Evolutionary conservation across 2,329 filamentous ascomycete genomes (phyloP).

Genomic region (Ophidiomyces ophidiicola): DNA sequence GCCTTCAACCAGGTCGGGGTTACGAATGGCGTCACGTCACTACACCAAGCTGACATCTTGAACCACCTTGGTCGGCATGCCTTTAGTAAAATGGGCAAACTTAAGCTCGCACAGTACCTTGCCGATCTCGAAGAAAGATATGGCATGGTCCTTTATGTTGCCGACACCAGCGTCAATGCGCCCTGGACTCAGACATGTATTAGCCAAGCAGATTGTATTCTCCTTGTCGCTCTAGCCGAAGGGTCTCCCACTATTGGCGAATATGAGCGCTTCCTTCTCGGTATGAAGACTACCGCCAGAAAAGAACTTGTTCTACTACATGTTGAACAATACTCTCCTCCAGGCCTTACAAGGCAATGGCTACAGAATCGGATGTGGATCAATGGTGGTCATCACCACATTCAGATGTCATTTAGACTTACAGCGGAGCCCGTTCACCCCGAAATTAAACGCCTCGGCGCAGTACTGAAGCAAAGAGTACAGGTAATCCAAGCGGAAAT

Average conservation of each 20-base stretch:
- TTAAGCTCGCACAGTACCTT: constrained; percentile 89
- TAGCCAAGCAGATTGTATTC: constrained; percentile 87
- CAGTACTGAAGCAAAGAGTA: constrained; percentile 78
- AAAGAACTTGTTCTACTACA: constrained; percentile 88
- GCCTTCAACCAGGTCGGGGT: constrained; percentile 82
- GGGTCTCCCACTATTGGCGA: constrained; percentile 83
- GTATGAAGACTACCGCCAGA: constrained; percentile 90
- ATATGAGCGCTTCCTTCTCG: constrained; percentile 89
- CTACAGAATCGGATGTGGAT: constrained; percentile 90
- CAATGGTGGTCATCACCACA: constrained; percentile 92
- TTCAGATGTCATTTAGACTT: constrained; percentile 82
- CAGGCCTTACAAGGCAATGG: constrained; percentile 80
- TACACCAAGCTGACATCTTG: constrained; percentile 87
- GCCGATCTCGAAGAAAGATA: constrained; percentile 97
- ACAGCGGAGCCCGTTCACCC: constrained; percentile 65
- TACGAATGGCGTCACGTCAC: constrained; percentile 74
- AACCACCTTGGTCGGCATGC: constrained; percentile 93
- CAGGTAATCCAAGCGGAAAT: constrained; percentile 94
- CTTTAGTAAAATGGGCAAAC: constrained; percentile 92
- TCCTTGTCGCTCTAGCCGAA: constrained; percentile 83
- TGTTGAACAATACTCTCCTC: constrained; percentile 70
- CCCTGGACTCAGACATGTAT: constrained; percentile 99
- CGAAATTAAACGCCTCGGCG: constrained; percentile 65
- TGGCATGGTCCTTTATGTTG: constrained; percentile 86
- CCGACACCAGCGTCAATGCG: constrained; percentile 91